These are phyloP conservation scores for Eruca vesicaria DNA, from an alignment of 441 rosid species.

Conservation along the genomic window DNA sequence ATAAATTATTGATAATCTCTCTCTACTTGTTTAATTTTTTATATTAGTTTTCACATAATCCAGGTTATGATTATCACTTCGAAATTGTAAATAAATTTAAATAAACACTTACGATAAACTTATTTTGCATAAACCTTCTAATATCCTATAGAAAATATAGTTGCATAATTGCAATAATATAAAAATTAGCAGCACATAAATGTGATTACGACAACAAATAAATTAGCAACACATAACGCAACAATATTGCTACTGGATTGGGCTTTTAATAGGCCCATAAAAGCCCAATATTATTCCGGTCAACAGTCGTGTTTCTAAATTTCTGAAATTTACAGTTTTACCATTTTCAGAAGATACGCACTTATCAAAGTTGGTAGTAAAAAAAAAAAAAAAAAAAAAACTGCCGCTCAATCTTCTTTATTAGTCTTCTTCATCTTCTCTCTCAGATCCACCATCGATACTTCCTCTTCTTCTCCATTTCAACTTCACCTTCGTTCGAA, in stretches of 20 bases:
- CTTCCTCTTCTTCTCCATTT: neutral
- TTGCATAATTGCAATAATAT: too few species aligned
- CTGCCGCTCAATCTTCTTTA: neutral
- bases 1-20: too few species aligned
- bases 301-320: neutral
- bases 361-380: neutral
- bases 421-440: neutral
- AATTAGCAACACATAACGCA: too few species aligned
- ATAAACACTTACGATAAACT: neutral
- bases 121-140: too few species aligned
- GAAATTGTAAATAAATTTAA: neutral
- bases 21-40: neutral
- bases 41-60: conserved; percentile 1
- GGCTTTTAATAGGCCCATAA: too few species aligned
- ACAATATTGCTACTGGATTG: neutral
- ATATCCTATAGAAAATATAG: neutral
- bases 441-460: neutral
- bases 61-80: neutral
- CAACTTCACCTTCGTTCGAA: neutral
- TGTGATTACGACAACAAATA: neutral
- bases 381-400: neutral
- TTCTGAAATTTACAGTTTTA: neutral
- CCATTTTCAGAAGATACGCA: neutral
- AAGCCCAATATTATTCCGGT: neutral
- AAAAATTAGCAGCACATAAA: neutral